A percentile compares a stretch with the other conserved stretches of the same genome.
Evolutionary conservation across 805 yeast species (phyloP).

Genomic region (Kodamaea sagamina): DNA sequence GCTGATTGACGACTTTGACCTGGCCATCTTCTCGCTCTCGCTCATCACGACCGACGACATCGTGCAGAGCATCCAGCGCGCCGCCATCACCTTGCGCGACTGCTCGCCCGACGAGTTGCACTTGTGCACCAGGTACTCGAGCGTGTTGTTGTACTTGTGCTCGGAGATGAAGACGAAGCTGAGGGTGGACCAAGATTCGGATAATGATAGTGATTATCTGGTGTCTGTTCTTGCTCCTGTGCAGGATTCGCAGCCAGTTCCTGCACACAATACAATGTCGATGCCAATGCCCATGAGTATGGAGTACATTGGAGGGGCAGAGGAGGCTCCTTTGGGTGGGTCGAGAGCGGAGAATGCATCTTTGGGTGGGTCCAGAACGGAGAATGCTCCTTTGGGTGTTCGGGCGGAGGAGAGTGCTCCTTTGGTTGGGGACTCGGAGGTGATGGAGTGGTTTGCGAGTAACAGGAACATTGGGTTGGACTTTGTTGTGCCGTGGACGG

Average conservation of each 20-base stretch:
- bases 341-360: conserved; percentile 13
- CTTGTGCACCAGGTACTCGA: conserved; percentile 75
- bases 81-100: conserved; percentile 73
- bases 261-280: neutral
- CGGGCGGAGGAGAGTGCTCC: conserved; percentile 17
- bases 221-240: neutral
- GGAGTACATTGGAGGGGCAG: conserved; percentile 7
- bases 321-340: neutral
- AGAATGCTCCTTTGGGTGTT: neutral
- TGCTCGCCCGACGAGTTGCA: conserved; percentile 90
- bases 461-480: conserved; percentile 43
- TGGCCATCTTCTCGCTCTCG: conserved; percentile 57
- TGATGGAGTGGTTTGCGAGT: conserved; percentile 46
- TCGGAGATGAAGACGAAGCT: conserved; percentile 65
- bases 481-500: conserved; percentile 74
- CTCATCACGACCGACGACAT: conserved; percentile 73
- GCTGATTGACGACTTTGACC: conserved; percentile 37
- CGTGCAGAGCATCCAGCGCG: conserved; percentile 61
- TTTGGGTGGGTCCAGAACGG: conserved; percentile 31
- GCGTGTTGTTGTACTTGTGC: conserved; percentile 72
- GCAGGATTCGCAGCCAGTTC: conserved; percentile 5
- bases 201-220: conserved; percentile 4
- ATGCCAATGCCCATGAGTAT: neutral
- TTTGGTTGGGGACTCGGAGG: conserved; percentile 40
- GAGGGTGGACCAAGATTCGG: conserved; percentile 21